Evolutionary conservation across 768 basidiomycete genomes (phyloP).

Genomic region (Harrya chromipes): DNA sequence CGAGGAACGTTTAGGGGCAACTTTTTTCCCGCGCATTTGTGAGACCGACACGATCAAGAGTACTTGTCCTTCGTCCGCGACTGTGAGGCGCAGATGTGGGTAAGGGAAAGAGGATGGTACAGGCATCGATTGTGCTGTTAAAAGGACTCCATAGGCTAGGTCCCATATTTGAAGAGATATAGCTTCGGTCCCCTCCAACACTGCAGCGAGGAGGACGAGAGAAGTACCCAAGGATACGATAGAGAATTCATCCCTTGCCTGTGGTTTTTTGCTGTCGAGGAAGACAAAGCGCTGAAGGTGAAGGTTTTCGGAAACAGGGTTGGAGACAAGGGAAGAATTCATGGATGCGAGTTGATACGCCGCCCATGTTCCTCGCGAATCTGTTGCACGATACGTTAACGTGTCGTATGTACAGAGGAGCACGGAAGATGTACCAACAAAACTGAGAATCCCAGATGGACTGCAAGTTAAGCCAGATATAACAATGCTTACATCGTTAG

Average conservation of each 20-base stretch:
- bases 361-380: conserved; percentile 43
- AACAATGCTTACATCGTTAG: background rate
- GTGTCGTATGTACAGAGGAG: background rate
- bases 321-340: conserved; percentile 23
- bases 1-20: conserved; percentile 40
- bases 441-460: conserved; percentile 44
- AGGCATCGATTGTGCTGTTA: conserved; percentile 51
- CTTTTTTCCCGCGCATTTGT: conserved; percentile 4
- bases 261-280: conserved; percentile 6
- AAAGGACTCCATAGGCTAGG: conserved; percentile 60
- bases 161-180: conserved; percentile 65
- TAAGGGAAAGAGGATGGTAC: conserved; percentile 43
- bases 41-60: conserved; percentile 49
- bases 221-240: conserved; percentile 54
- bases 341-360: conserved; percentile 32
- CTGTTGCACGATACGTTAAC: conserved; percentile 27
- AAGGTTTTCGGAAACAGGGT: conserved; percentile 22
- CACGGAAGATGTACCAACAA: conserved; percentile 42
- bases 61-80: conserved; percentile 45
- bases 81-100: conserved; percentile 27
- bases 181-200: conserved; percentile 35
- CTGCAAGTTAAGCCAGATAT: conserved; percentile 33
- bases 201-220: conserved; percentile 52
- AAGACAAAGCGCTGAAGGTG: conserved; percentile 18
- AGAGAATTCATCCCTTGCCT: conserved; percentile 26